Conservation (phyloP, 164 flowering plant species). For the Dillenia turbinata region DNA sequence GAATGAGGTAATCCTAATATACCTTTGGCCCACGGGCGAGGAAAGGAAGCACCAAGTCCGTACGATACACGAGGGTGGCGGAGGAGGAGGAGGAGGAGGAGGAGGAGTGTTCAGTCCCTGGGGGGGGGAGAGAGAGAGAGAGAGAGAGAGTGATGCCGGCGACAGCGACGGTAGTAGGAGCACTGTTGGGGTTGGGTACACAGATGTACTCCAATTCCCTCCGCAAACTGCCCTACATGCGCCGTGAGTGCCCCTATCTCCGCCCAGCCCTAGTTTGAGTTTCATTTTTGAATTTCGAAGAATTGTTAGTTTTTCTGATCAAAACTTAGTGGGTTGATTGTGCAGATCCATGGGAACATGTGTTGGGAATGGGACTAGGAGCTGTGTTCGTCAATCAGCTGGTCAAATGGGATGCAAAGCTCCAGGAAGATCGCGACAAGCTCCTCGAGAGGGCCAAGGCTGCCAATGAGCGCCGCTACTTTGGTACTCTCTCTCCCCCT, state of each 20-base stretch:
- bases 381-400: constrained; percentile 71
- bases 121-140: constrained; percentile 5
- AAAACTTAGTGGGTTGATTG: neutral
- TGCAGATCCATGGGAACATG: constrained; percentile 98
- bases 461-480: constrained; percentile 90
- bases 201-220: constrained; percentile 97
- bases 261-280: no score
- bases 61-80: no score
- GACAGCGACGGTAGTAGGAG: constrained; percentile 75
- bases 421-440: constrained; percentile 79
- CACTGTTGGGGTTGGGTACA: constrained; percentile 77
- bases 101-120: no score
- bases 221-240: constrained; percentile 93
- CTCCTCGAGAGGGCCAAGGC: constrained; percentile 87
- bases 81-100: no score
- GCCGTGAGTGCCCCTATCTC: constrained; percentile 42
- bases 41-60: no score
- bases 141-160: constrained; percentile 37
- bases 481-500: constrained; percentile 32
- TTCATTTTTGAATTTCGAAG: no score
- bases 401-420: constrained; percentile 89
- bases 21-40: no score
- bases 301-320: neutral
- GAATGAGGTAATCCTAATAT: no score
- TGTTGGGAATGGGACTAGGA: constrained; percentile 88